Evolutionary conservation across 2,329 filamentous ascomycete genomes (phyloP), one percentile per base, ranked within the genome.

Genomic region (Ophiocordyceps unilateralis): DNA sequence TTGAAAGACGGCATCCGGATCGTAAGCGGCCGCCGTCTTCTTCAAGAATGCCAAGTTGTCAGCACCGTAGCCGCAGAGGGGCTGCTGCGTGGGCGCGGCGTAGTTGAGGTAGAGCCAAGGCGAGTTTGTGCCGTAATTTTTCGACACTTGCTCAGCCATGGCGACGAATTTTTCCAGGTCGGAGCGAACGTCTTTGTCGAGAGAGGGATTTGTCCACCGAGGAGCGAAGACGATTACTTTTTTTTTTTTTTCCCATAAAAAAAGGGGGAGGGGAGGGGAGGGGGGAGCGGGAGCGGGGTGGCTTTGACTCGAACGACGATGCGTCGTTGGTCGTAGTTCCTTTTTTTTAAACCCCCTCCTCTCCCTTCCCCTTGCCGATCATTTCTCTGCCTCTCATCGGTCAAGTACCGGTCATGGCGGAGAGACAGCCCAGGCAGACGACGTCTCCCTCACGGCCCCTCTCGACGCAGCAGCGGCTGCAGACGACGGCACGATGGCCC

Each of bases 381-480:
- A n/a, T n/a, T 30, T 15, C 3, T 30, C 28, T 30, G 28, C 28
- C 28, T 15, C 32, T 43, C 11, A 15, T 5, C 26, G 9, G 42
- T 56, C 56, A 66, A 9, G 58, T 52, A 14, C 59, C 58, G 44
- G 65, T 62, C 54, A 65, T 61, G 2, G 59, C 55, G 10, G 64
- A 63, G 36, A 79, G 61, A 49, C 80, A 83, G 1, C 76, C 76
- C 40, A 81, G 58, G 51, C 80, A 84, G 45, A 76, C 70, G 5
- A 81, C 70, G 40, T 83, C 77, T 22, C 79, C 79, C 43, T 81
- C 71, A 19, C 61, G 52, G 0, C 78, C 78, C 21, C 66, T 67
- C 55, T 84, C 80, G 3, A 82, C 69, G 54, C 78, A 83, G 58
- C 80, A 84, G 17, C 69, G 67, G 53, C 78, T 81, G 55, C 80